Evolutionary conservation across 306 rosid genomes (phyloP), one percentile per base, ranked within the genome.

Genomic region (Abrus precatorius): DNA sequence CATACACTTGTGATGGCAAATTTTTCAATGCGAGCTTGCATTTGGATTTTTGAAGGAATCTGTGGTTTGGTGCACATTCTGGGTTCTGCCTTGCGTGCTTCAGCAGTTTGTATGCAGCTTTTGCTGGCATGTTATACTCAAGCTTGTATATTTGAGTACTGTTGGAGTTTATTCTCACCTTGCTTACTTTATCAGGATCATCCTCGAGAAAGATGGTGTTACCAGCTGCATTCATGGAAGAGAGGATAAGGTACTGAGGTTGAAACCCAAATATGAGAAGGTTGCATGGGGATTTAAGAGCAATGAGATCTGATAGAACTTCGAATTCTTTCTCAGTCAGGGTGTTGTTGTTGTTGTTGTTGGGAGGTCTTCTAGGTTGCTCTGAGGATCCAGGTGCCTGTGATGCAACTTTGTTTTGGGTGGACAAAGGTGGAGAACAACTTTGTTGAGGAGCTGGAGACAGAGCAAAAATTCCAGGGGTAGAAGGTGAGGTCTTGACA

Each of bases 191-290:
- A 47, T 83, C 72, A 56, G 66, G 67, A 54, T 90, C 92, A 27
- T 93, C 90, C 52, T 89, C 94, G 0, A 95, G 91, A 86, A 95
- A 85, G 81, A 93, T 61, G 71, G 94, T 95, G 74, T 74, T 89
- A 50, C 99, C 99, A 9, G 85, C 92, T 64, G 82, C 82, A 61
- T 95, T 95, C 80, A 91, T 85, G 5, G 77, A 88, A 32, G 96
- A 89, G 81, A 95, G 94, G 49, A 63, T n/a, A 5, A 88, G 88
- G 82, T 89, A 89, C 79, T 91, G 91, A 4, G 87, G 81, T 55
- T 91, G 91, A 29, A 93, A 72, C 71, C 99, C 98, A 34, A 95
- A 95, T 75, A 95, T 76, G 52, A 95, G 98, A 55, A 95, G 90
- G 88, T 93, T 95, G 90, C 98, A 93, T 55, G 97, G 98, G 32